Conservation (phyloP, 1,284 basidiomycete species). For the Laetiporus sulphureus region DNA sequence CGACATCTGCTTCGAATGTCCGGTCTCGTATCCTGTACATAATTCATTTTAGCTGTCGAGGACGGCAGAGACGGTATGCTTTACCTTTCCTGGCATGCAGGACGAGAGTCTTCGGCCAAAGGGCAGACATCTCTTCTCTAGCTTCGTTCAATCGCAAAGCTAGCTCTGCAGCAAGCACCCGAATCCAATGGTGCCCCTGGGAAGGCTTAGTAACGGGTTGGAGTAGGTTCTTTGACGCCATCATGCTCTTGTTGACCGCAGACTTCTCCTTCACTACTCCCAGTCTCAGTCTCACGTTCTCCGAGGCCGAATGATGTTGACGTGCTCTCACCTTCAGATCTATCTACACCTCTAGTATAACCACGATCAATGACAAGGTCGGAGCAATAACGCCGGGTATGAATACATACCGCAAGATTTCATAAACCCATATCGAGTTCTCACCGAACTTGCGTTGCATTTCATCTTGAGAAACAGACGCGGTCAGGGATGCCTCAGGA, state of each 20-base stretch:
- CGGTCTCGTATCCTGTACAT: conserved; percentile 53
- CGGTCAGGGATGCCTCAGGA: conserved; percentile 1
- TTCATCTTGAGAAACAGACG: conserved; percentile 46
- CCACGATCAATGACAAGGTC: too few species aligned
- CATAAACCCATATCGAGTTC: conserved; percentile 86
- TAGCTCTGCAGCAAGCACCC: conserved; percentile 86
- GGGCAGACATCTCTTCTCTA: conserved; percentile 58
- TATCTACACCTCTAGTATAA: conserved; percentile 78
- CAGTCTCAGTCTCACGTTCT: not conserved
- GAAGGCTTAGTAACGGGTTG: conserved; percentile 65
- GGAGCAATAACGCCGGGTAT: too few species aligned
- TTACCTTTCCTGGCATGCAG: conserved; percentile 68
- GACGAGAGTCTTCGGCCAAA: conserved; percentile 93
- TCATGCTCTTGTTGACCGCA: conserved; percentile 82
- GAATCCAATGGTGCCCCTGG: conserved; percentile 86
- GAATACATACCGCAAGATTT: conserved; percentile 56
- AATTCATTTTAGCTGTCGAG: not conserved
- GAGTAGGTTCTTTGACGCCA: conserved; percentile 87
- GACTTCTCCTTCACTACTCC: conserved; percentile 79
- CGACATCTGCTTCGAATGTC: conserved; percentile 71
- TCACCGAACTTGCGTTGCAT: conserved; percentile 84
- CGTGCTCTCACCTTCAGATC: conserved; percentile 83
- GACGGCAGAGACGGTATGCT: not conserved
- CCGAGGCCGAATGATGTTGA: too few species aligned
- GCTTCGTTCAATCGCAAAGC: conserved; percentile 81